Evolutionary conservation across 164 flowering plant species (phyloP).

Genomic region (Berberis thunbergii): DNA sequence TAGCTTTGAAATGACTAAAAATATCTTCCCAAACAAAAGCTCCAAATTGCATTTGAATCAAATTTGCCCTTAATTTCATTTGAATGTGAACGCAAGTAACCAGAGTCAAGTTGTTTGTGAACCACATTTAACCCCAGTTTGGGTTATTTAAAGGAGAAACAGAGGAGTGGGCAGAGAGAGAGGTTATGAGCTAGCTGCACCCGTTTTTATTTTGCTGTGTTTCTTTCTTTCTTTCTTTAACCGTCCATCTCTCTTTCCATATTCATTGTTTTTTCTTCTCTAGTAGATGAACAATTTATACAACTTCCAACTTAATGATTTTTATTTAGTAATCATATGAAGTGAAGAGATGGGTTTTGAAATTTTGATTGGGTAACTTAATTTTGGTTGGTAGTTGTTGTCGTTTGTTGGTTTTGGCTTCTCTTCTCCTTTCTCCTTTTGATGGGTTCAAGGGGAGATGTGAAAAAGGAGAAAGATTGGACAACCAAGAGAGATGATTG

Average conservation of each 20-base stretch:
- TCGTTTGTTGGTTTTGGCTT: conserved; percentile 4
- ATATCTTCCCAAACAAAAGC: too few relatives aligned
- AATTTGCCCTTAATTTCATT: conserved; percentile 37
- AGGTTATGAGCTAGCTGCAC: too few relatives aligned
- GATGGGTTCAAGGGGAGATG: conserved; percentile 40
- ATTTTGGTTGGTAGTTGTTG: not conserved
- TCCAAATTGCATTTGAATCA: not conserved
- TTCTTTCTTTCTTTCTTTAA: too few relatives aligned
- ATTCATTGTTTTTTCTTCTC: not conserved
- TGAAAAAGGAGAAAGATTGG: conserved; percentile 14
- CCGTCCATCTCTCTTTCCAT: conserved; percentile 4
- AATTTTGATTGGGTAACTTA: conserved; percentile 16
- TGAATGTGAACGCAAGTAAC: conserved; percentile 26
- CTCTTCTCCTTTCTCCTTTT: conserved; percentile 12
- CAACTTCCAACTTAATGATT: conserved; percentile 1
- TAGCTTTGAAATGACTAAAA: too few relatives aligned
- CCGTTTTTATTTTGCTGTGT: conserved; percentile 8
- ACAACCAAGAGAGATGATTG: conserved; percentile 8
- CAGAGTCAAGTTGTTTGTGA: conserved; percentile 42
- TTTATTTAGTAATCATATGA: conserved; percentile 24
- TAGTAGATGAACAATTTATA: conserved; percentile 1
- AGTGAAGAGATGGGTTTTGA: conserved; percentile 4
- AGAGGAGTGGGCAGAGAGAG: conserved; percentile 22
- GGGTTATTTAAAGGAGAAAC: conserved; percentile 47
- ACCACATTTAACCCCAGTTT: conserved; percentile 29